Evolutionary conservation across 2,329 filamentous ascomycete species (phyloP), one percentile per base, ranked within the genome.

Genomic region (Diaporthe citriasiana): DNA sequence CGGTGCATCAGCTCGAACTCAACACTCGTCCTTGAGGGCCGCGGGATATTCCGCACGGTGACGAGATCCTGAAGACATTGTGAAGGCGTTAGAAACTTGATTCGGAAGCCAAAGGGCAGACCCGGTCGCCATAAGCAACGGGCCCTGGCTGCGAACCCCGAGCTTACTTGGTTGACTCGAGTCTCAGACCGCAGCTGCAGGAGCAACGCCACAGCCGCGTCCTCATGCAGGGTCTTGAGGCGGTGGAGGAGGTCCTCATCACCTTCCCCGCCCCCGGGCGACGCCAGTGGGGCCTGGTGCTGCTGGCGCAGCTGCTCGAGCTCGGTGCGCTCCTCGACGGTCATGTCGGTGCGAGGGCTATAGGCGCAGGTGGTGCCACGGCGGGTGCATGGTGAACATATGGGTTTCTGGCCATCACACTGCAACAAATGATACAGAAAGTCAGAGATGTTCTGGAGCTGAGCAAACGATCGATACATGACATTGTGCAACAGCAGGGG

Each of bases 1-100:
- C 73, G 55, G 10, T 74, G 60, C 59, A 74, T 75, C 13, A 75
- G 51, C 65, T 74, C 75, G 47, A 75, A 76, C 30, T 76, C 75
- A 7, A 76, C 65, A 22, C 74, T 74, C 1, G 42, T 57, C 12
- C 63, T 66, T 6, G 56, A 33, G 19, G 74, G 72, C 19, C 40
- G 45, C 5, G 40, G 56, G 7, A 75, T 73, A 35, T 27, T 60
- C 13, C 57, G 35, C 22, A 56, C 27, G 0, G 47, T 70, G 22
- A 75, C 57, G 1, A 65, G 9, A 8, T 74, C 10, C 65, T 73
- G 1, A 12, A n/a, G 0, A 4, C 7, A 59, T 17, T 22, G 2
- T 51, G 55, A 27, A 17, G 33, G 6, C 45, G 53, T 72, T 42
- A 71, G 53, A 66, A 10, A 38, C 1, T 7, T 19, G 30, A 3